Base-by-base conservation (phyloP, 768 basidiomycete species). In the Lepiota venenata region DNA sequence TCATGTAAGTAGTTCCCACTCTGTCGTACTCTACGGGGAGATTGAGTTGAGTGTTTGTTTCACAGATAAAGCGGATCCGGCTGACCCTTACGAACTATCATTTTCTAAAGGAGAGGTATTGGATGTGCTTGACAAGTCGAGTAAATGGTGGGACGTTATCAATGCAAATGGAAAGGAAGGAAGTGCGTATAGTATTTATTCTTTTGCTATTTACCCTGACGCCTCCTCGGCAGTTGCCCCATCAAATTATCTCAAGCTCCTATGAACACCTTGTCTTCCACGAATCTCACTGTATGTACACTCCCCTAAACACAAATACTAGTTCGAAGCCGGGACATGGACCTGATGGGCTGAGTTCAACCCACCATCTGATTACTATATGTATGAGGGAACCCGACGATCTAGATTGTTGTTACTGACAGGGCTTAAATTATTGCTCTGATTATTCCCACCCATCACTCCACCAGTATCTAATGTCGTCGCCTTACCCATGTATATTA, bases 81-180 rank as follows among this genome's bases (percentile, higher is more conserved):
- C 87, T 35, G 95, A 97, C 64, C 85, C 91, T 1, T 88, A 85
- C 63, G 95, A 98, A 66, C 79, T 97, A 7, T 82, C 85, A 18
- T 95, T 98, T 68, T 65, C 73, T 43, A 93, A 93, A 69, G 91
- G 91, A 21, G 95, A 97, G 61, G 73, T 87, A 3, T 74, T 98
- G 53, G 84, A 91, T 49, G 83, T 98, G 42, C 64, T 88, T 41
- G 92, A 96, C 65, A 84, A 84, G 51, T 58, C 64, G 5, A 87
- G 87, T n/a, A 89, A 91, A 64, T 92, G 91, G 91, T 93, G 91
- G 90, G 85, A 87, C 61, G 88, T 84, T 15, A 81, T 74, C 61
- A 88, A 81, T 64, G 37, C 67, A 2, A 85, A 91, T 63, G 90
- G 88, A 49, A 64, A 65, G 4, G 61, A 74, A 54, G 87, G 87